These are phyloP conservation scores for Canna indica DNA, from an alignment of 176 grass and related monocot genomes.

Conservation along the genomic window DNA sequence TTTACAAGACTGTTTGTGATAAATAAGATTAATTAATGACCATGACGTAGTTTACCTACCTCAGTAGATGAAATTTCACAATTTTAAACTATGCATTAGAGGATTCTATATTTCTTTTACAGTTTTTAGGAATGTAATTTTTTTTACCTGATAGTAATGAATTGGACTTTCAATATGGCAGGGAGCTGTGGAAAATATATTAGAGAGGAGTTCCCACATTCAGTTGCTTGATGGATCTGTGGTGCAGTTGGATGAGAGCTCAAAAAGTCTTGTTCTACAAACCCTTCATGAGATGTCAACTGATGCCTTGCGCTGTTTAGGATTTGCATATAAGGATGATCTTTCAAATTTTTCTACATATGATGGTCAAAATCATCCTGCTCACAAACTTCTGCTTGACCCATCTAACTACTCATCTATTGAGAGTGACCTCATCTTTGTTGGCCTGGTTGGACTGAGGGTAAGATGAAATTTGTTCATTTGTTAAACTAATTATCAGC, in stretches of 20 bases:
- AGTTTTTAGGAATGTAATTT: background rate
- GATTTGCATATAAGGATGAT: conserved; percentile 34
- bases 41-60: too few species aligned
- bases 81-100: too few species aligned
- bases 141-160: background rate
- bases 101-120: background rate
- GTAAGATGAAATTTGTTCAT: conserved; percentile 1
- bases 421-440: conserved; percentile 29
- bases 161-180: conserved; percentile 3
- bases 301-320: conserved; percentile 28
- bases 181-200: conserved; percentile 30
- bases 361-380: conserved; percentile 32
- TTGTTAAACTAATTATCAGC: background rate
- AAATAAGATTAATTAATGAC: too few species aligned
- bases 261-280: conserved; percentile 19
- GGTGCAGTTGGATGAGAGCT: conserved; percentile 10
- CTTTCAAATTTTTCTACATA: conserved; percentile 26
- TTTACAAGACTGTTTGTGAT: too few species aligned
- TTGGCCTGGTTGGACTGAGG: conserved; percentile 30
- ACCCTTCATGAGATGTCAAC: conserved; percentile 26
- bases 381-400: conserved; percentile 28
- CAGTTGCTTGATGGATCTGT: conserved; percentile 31
- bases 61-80: too few species aligned
- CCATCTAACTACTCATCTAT: conserved; percentile 32
- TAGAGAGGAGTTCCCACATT: conserved; percentile 26